Percentiles rank a stretch among this genome's conserved stretches.
Conservation (phyloP, 352 stramenopile genomes). For the Aphanomyces stellatus region DNA sequence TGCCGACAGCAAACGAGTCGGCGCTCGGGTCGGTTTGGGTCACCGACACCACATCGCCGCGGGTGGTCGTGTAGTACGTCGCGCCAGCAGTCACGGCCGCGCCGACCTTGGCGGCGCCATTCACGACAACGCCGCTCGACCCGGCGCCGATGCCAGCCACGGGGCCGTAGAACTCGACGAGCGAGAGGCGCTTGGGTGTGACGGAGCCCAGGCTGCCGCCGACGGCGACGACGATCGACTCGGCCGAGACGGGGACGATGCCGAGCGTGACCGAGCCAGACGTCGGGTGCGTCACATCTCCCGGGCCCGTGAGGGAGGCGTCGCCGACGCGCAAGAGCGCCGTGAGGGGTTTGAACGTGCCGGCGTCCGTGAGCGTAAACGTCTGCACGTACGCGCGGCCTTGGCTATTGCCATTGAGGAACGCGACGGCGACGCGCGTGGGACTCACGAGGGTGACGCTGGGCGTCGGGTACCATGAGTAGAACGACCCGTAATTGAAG, state of each 20-base stretch:
- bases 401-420: slow-evolving; percentile 43
- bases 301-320: slow-evolving; percentile 28
- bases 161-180: slow-evolving; percentile 36
- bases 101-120: slow-evolving; percentile 18
- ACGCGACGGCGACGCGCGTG: slow-evolving; percentile 50
- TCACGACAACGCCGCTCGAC: slow-evolving; percentile 30
- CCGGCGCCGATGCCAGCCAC: slow-evolving; percentile 42
- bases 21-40: slow-evolving; percentile 13
- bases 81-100: slow-evolving; percentile 24
- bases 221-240: slow-evolving; percentile 40
- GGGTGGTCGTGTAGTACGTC: slow-evolving; percentile 56
- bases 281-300: not conserved
- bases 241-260: slow-evolving; percentile 32
- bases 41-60: slow-evolving; percentile 28
- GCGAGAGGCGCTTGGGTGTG: slow-evolving; percentile 33
- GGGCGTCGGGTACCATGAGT: slow-evolving; percentile 34
- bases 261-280: slow-evolving; percentile 30
- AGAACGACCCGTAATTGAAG: slow-evolving; percentile 35
- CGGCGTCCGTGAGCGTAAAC: slow-evolving; percentile 24
- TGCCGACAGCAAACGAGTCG: slow-evolving; percentile 29
- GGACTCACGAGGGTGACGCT: slow-evolving; percentile 32
- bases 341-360: slow-evolving; percentile 36
- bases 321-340: slow-evolving; percentile 35
- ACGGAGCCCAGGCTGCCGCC: slow-evolving; percentile 30
- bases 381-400: slow-evolving; percentile 25